Evolutionary conservation across 257 asterid species (phyloP).

Genomic region (Craterostigma plantagineum): DNA sequence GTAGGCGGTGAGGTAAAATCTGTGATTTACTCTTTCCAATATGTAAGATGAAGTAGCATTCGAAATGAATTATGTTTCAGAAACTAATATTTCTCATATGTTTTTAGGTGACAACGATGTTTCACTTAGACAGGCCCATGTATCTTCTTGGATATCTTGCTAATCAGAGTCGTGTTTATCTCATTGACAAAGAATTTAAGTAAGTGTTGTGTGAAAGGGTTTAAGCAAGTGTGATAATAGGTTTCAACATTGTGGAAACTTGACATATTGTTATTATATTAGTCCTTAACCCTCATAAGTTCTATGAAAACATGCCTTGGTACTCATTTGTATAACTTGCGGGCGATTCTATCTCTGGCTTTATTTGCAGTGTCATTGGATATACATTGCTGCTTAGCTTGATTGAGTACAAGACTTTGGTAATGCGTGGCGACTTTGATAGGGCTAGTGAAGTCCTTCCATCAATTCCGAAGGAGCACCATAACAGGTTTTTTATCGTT

Average conservation of each 20-base stretch:
- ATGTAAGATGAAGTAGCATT: not conserved
- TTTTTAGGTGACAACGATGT: conserved; percentile 83
- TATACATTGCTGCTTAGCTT: conserved; percentile 74
- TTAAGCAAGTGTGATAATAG: not conserved
- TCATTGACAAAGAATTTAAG: conserved; percentile 94
- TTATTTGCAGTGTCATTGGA: conserved; percentile 57
- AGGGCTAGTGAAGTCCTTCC: conserved; percentile 72
- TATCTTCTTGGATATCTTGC: conserved; percentile 95
- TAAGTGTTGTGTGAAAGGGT: conserved; percentile 22
- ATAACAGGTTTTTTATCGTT: conserved; percentile 37
- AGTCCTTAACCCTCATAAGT: no score
- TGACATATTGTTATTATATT: not conserved
- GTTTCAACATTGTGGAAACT: not conserved
- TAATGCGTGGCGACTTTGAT: conserved; percentile 90
- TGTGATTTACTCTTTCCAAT: not conserved
- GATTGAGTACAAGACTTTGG: conserved; percentile 94
- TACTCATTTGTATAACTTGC: not conserved
- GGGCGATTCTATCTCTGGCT: conserved; percentile 3
- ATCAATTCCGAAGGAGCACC: conserved; percentile 85
- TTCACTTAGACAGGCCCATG: conserved; percentile 95
- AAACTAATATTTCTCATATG: conserved; percentile 5
- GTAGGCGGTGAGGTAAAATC: conserved; percentile 90
- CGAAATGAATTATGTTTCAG: not conserved
- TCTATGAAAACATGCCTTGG: not conserved
- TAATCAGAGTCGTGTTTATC: conserved; percentile 76